phyloP scores from a whole-genome alignment of 352 stramenopile genomes.

The Globisporangium orthogonon region DNA sequence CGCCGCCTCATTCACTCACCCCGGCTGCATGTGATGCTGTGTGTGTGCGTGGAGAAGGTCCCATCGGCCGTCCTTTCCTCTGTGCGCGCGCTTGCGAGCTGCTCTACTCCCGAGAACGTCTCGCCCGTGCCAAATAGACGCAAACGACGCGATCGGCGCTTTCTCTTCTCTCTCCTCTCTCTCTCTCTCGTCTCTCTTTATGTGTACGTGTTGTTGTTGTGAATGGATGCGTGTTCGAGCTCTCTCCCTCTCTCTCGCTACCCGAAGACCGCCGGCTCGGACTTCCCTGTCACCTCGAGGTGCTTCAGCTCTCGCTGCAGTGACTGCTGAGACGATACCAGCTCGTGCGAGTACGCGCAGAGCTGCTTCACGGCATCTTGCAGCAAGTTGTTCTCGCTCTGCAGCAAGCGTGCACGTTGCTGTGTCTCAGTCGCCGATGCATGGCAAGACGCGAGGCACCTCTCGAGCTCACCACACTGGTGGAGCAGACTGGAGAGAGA shows the following conservation, averaged over 20 bases:
- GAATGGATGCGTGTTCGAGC: not conserved
- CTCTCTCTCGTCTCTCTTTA: not conserved
- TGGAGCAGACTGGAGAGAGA: constrained; percentile 26
- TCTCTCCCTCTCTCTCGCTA: not conserved
- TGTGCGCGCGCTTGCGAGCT: not conserved
- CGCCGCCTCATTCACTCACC: not conserved
- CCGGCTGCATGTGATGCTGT: not conserved
- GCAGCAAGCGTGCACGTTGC: constrained; percentile 25
- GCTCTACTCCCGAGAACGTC: not conserved
- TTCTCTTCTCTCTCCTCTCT: not conserved
- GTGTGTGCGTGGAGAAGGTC: constrained; percentile 14
- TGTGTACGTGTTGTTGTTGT: not conserved
- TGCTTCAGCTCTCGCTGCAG: constrained; percentile 42
- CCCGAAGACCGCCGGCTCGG: constrained; percentile 35
- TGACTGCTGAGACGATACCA: constrained; percentile 34
- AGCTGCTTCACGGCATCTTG: constrained; percentile 44
- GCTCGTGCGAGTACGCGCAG: constrained; percentile 41
- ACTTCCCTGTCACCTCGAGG: constrained; percentile 35
- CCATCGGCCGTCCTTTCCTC: constrained; percentile 15
- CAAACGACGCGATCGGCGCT: constrained; percentile 15
- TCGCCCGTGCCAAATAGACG: constrained; percentile 4
- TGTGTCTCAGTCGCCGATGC: constrained; percentile 23
- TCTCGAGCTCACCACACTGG: constrained; percentile 44
- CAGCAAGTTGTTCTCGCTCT: constrained; percentile 45
- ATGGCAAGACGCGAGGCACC: constrained; percentile 40